phyloP scores from a whole-genome alignment of 345 rosid genomes.

The Moricandia arvensis region DNA sequence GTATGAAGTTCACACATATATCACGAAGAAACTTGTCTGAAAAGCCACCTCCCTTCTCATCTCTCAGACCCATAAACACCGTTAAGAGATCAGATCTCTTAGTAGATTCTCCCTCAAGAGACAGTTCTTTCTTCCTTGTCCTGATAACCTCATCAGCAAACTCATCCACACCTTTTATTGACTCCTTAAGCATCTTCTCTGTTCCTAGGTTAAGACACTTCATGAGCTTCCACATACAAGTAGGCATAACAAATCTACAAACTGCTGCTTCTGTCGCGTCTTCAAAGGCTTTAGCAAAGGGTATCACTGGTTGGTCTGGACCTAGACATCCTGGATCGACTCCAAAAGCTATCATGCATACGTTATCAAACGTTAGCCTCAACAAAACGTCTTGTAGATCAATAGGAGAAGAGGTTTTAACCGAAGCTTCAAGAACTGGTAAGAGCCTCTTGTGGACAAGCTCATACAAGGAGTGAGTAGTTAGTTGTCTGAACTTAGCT shows the following conservation, averaged over 20 bases:
- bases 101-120: slow-evolving; percentile 38
- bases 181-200: slow-evolving; percentile 70
- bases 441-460: slow-evolving; percentile 77
- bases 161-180: slow-evolving; percentile 69
- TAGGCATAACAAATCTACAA: slow-evolving; percentile 71
- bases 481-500: slow-evolving; percentile 65
- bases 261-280: slow-evolving; percentile 81
- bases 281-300: slow-evolving; percentile 88
- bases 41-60: slow-evolving; percentile 56
- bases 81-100: slow-evolving; percentile 75
- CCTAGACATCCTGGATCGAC: slow-evolving; percentile 85
- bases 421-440: slow-evolving; percentile 63
- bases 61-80: slow-evolving; percentile 57
- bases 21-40: slow-evolving; percentile 86
- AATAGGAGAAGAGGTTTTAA: slow-evolving; percentile 37
- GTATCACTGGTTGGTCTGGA: slow-evolving; percentile 59
- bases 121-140: slow-evolving; percentile 70
- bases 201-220: slow-evolving; percentile 61
- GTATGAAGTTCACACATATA: slow-evolving; percentile 88
- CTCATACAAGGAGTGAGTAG: slow-evolving; percentile 61
- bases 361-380: slow-evolving; percentile 85
- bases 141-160: slow-evolving; percentile 75
- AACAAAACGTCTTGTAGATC: slow-evolving; percentile 86
- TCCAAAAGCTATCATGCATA: slow-evolving; percentile 96
- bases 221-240: slow-evolving; percentile 80